Conservation (phyloP, 202 grass and related monocot genomes). For the Schoenoplectus tabernaemontani region DNA sequence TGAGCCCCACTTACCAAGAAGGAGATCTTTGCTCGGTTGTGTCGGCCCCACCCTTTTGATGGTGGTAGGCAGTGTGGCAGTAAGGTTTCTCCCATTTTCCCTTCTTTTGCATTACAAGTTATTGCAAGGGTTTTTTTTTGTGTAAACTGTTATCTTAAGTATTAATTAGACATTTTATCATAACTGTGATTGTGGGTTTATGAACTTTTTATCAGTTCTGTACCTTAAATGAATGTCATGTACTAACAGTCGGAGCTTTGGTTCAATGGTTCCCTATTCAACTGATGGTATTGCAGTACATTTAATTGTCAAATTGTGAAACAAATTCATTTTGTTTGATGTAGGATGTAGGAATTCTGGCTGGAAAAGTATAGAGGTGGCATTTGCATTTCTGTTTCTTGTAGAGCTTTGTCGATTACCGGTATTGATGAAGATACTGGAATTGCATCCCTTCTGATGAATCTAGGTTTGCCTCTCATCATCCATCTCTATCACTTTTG, state of each 20-base stretch:
- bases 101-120: neutral
- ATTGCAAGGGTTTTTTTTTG: neutral
- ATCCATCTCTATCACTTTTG: neutral
- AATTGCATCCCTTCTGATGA: conserved; percentile 71
- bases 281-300: neutral
- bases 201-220: neutral
- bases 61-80: too few relatives aligned
- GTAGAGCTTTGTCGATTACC: conserved; percentile 70
- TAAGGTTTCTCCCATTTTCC: conserved; percentile 35
- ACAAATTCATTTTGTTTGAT: neutral
- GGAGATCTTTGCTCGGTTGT: conserved; percentile 56
- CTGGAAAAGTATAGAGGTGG: conserved; percentile 58
- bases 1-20: conserved; percentile 33
- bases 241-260: neutral
- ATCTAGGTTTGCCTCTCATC: conserved; percentile 44
- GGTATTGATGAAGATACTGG: conserved; percentile 97
- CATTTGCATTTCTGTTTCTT: conserved; percentile 64
- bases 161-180: too few relatives aligned
- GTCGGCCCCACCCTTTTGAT: conserved; percentile 49
- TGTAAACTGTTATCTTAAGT: neutral
- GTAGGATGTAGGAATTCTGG: conserved; percentile 74
- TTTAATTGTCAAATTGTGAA: neutral
- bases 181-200: neutral
- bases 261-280: neutral
- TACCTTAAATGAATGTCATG: neutral